These are phyloP conservation scores for Baorangia bicolor DNA, from an alignment of 768 basidiomycete genomes.

Conservation along the genomic window DNA sequence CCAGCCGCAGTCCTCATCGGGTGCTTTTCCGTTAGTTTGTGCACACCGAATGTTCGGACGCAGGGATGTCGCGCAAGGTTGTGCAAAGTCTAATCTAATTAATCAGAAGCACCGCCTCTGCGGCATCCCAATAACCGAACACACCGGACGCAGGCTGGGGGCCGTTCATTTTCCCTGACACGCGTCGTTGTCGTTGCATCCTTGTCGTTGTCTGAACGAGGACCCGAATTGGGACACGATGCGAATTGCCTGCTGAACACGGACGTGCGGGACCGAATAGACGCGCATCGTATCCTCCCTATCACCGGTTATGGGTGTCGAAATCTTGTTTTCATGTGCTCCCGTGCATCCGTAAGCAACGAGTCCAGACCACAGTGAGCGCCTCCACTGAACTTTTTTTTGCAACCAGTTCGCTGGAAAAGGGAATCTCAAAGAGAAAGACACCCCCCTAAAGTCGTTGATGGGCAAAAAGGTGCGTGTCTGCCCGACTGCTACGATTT, in stretches of 20 bases:
- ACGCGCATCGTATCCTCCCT: not conserved
- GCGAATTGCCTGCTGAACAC: not conserved
- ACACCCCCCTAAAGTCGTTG: no score
- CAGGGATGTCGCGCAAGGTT: not conserved
- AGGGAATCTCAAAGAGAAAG: constrained; percentile 8
- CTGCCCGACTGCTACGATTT: not conserved
- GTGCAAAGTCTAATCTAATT: constrained; percentile 12
- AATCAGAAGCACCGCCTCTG: not conserved
- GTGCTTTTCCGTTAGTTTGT: not conserved
- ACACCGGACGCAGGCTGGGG: no score
- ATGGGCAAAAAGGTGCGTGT: constrained; percentile 9
- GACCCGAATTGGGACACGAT: not conserved
- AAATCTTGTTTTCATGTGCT: not conserved
- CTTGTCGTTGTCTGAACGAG: not conserved
- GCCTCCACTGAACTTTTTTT: not conserved
- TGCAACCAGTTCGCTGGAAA: constrained; percentile 1
- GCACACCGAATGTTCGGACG: not conserved
- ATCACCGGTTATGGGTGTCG: not conserved
- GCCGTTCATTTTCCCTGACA: not conserved
- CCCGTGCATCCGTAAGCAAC: not conserved
- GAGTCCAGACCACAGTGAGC: not conserved
- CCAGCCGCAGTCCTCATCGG: not conserved
- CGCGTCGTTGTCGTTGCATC: not conserved
- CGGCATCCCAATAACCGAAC: not conserved
- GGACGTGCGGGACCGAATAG: constrained; percentile 3